A percentile compares a stretch with the other conserved stretches of the same genome.
Conservation (phyloP, 495 filamentous ascomycete species). For the Barbatosphaeria neglecta region DNA sequence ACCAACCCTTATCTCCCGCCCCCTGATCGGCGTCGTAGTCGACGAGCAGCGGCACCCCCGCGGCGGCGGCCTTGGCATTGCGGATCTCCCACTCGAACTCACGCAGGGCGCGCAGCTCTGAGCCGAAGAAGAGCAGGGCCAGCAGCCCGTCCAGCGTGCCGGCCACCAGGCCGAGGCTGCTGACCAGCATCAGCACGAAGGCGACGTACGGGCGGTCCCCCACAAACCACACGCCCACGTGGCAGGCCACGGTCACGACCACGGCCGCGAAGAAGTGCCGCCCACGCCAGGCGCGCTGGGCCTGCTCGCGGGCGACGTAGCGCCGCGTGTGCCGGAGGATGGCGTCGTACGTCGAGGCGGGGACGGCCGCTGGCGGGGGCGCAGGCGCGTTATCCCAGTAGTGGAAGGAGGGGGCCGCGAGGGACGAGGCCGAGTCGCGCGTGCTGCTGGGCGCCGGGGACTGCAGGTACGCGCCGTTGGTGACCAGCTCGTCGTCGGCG, state of each 20-base stretch:
- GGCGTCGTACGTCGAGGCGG: constrained; percentile 49
- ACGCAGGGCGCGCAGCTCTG: constrained; percentile 71
- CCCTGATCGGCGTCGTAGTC: constrained; percentile 1
- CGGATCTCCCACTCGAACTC: constrained; percentile 93
- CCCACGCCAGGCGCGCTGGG: constrained; percentile 58
- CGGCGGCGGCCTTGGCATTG: constrained; percentile 42
- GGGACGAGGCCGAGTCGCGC: not conserved
- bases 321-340: constrained; percentile 54
- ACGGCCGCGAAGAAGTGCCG: constrained; percentile 60
- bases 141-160: constrained; percentile 78
- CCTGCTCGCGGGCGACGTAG: constrained; percentile 56
- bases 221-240: constrained; percentile 72
- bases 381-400: constrained; percentile 10
- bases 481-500: constrained; percentile 59
- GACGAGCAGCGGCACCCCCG: constrained; percentile 5
- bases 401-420: constrained; percentile 12
- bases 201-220: constrained; percentile 58
- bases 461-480: constrained; percentile 34
- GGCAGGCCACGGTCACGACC: constrained; percentile 54
- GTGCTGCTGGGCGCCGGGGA: constrained; percentile 12
- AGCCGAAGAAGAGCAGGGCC: constrained; percentile 72
- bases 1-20: constrained; percentile 9
- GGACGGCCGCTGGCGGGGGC: constrained; percentile 9
- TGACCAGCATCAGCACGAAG: constrained; percentile 70
- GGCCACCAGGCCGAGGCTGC: constrained; percentile 60